Evolutionary conservation across 495 filamentous ascomycete species (phyloP).

Genomic region (Xanthoparmelia taractica): DNA sequence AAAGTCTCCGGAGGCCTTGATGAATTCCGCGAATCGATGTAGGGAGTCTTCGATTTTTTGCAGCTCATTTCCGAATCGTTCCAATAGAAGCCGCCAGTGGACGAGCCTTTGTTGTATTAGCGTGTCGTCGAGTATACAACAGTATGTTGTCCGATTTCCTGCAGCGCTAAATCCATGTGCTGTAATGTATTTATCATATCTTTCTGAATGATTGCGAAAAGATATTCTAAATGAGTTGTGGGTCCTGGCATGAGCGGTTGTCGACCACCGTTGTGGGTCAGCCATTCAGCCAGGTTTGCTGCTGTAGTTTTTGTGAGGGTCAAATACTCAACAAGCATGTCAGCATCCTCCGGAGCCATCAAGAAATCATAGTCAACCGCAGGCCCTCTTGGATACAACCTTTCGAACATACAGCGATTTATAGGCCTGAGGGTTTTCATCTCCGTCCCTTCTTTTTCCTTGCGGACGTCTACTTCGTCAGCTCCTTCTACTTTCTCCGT

Average conservation of each 20-base stretch:
- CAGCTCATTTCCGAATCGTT: not conserved
- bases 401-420: conserved; percentile 6
- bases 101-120: conserved; percentile 7
- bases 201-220: not conserved
- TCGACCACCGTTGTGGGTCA: not conserved
- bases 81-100: conserved; percentile 1
- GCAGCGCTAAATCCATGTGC: not conserved
- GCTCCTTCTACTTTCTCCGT: not conserved
- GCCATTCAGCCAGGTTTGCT: not conserved
- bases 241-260: not conserved
- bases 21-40: not conserved
- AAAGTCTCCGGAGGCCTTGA: not conserved
- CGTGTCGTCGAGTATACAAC: conserved; percentile 7
- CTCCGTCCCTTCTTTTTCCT: not conserved
- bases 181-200: conserved; percentile 1
- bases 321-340: not conserved
- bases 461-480: not conserved
- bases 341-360: conserved; percentile 1
- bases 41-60: conserved; percentile 3
- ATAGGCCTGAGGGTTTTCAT: conserved; percentile 2
- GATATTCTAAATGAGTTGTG: not conserved
- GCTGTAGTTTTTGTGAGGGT: not conserved
- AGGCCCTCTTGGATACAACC: conserved; percentile 9
- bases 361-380: not conserved
- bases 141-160: conserved; percentile 4